Conservation (phyloP, 495 filamentous ascomycete genomes). For the Apodospora peruviana region DNA sequence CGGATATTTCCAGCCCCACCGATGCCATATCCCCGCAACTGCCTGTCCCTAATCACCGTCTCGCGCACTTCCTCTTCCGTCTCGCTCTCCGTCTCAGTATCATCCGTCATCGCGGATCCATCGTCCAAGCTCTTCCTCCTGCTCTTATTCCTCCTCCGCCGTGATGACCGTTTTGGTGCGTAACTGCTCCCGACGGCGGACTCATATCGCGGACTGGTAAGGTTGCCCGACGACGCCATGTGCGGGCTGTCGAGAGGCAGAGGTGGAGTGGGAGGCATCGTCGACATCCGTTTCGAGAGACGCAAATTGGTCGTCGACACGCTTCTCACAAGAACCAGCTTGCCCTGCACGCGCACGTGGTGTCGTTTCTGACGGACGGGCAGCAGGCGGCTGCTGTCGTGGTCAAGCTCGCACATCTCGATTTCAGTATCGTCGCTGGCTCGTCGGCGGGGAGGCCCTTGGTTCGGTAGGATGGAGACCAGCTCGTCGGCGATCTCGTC, state of each 20-base stretch:
- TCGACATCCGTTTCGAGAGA: background rate
- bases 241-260: background rate
- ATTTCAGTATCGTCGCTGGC: conserved; percentile 16
- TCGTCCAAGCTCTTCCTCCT: conserved; percentile 14
- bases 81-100: conserved; percentile 8
- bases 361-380: conserved; percentile 20
- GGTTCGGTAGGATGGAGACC: conserved; percentile 44
- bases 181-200: conserved; percentile 9
- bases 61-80: conserved; percentile 16
- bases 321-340: conserved; percentile 27
- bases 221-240: background rate
- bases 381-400: conserved; percentile 35
- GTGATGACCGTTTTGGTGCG: conserved; percentile 1
- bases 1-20: conserved; percentile 36
- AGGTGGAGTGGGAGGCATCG: background rate
- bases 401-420: conserved; percentile 38
- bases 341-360: conserved; percentile 32
- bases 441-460: conserved; percentile 25
- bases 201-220: conserved; percentile 8
- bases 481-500: conserved; percentile 42
- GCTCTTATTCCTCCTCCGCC: conserved; percentile 5
- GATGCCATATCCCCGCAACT: conserved; percentile 35
- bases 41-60: conserved; percentile 21
- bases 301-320: conserved; percentile 22
- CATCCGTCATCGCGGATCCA: conserved; percentile 1